Conservation (phyloP, 352 stramenopile species). For the Phytophthora sansomeana region DNA sequence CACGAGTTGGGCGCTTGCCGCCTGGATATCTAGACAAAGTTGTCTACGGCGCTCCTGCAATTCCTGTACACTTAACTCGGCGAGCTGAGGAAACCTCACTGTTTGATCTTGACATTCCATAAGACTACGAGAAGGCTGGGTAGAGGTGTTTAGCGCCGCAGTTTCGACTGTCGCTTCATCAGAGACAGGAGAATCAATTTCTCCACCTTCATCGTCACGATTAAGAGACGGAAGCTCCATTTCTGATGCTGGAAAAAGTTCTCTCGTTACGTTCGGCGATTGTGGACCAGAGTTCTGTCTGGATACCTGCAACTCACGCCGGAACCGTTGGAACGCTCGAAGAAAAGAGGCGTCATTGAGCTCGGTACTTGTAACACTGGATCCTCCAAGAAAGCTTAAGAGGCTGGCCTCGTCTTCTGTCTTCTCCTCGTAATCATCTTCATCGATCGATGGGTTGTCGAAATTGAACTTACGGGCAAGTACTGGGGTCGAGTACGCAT, state of each 20-base stretch:
- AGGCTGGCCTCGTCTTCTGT: constrained; percentile 41
- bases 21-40: constrained; percentile 65
- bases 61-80: constrained; percentile 19
- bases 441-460: constrained; percentile 58
- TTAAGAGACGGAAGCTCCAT: background rate
- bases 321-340: constrained; percentile 57
- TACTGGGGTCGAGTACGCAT: constrained; percentile 64
- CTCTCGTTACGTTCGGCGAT: constrained; percentile 23
- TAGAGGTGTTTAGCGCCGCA: background rate
- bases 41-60: constrained; percentile 48
- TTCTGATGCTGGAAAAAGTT: constrained; percentile 26
- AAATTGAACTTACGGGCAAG: constrained; percentile 73
- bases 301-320: constrained; percentile 41
- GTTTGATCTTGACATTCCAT: constrained; percentile 4
- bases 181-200: background rate
- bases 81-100: constrained; percentile 11
- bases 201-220: background rate
- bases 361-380: constrained; percentile 59
- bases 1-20: constrained; percentile 55
- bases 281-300: constrained; percentile 8
- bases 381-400: constrained; percentile 62
- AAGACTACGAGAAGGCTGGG: background rate
- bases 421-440: constrained; percentile 46
- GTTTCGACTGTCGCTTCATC: background rate
- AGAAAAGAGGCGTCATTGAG: constrained; percentile 68